phyloP scores from a whole-genome alignment of 1,284 basidiomycete species.

The Ganoderma lingzhi region DNA sequence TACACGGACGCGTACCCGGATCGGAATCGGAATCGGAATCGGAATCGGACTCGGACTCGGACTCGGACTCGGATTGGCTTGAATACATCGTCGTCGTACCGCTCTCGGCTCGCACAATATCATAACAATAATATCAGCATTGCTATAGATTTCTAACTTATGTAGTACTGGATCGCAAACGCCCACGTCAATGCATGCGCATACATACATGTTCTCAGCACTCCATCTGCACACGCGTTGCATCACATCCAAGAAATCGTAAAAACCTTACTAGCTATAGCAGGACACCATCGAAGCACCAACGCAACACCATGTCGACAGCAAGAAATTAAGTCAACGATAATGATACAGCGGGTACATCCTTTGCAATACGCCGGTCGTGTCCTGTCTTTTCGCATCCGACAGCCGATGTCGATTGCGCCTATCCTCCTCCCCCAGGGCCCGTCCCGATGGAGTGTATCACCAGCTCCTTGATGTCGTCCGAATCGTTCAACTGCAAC shows the following conservation, averaged over 20 bases:
- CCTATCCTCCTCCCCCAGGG: not conserved
- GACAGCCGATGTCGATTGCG: too few relatives aligned
- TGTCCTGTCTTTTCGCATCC: not conserved
- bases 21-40: not conserved
- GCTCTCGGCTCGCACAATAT: not conserved
- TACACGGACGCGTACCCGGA: not conserved
- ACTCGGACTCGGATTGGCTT: not conserved
- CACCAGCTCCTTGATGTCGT: slow-evolving; percentile 30
- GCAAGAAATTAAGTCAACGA: not conserved
- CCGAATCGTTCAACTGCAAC: slow-evolving; percentile 26
- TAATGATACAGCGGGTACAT: not conserved
- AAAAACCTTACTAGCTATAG: not conserved
- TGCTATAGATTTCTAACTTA: not conserved
- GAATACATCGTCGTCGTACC: not conserved
- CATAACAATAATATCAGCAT: not conserved
- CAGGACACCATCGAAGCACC: not conserved
- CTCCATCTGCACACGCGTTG: not conserved
- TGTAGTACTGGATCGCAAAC: not conserved
- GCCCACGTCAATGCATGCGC: not conserved
- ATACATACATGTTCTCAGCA: not conserved
- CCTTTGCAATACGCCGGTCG: not conserved
- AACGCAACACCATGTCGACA: not conserved
- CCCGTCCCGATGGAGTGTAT: slow-evolving; percentile 25
- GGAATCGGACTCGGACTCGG: not conserved
- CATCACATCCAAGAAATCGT: not conserved